Evolutionary conservation across 2,329 filamentous ascomycete species (phyloP), one percentile per base, ranked within the genome.

Genomic region (Allantophomopsis lycopodina): DNA sequence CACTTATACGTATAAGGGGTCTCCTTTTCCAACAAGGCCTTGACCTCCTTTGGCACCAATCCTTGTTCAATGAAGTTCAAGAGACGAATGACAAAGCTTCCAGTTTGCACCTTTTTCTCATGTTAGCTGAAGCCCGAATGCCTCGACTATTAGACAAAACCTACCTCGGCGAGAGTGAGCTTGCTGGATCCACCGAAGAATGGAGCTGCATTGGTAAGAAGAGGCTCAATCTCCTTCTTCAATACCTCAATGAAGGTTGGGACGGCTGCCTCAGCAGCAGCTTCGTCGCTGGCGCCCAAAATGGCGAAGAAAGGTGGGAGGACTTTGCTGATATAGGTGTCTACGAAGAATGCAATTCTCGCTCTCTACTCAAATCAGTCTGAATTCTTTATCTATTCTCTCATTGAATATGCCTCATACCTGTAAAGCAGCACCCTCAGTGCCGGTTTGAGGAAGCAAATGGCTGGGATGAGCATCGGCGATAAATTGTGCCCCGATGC

Each of bases 131-230:
- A 4, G 3, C 23, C 23, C 7, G 18, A 8, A 28, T 28, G 10
- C 5, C 8, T 6, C 7, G 18, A 7, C 7, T 3, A 8, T 28
- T 28, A 39, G 5, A 44, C 48, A 35, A 20, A 16, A 53, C 60
- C 44, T 59, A 83, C 83, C 71, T 91, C 85, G 10, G 78, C 84
- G 30, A 87, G 58, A 0, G 83, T 89, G 32, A 87, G 53, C 53
- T 62, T 73, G 15, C 71, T 62, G 38, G 68, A 73, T 0, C 78
- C 79, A 2, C 71, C 73, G 53, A 81, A 83, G 56, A 76, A 83
- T 0, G 77, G 77, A 2, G 55, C 60, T 0, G 67, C 67, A 39
- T 66, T 62, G 2, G 55, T 52, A 18, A 93, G 61, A 31, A 85
- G 59, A 1, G 82, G 82, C 59, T 88, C 84, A 40, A 91, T 61